These are phyloP conservation scores for Xylaria sp. DNA, from an alignment of 2,329 filamentous ascomycete genomes.

Conservation along the genomic window DNA sequence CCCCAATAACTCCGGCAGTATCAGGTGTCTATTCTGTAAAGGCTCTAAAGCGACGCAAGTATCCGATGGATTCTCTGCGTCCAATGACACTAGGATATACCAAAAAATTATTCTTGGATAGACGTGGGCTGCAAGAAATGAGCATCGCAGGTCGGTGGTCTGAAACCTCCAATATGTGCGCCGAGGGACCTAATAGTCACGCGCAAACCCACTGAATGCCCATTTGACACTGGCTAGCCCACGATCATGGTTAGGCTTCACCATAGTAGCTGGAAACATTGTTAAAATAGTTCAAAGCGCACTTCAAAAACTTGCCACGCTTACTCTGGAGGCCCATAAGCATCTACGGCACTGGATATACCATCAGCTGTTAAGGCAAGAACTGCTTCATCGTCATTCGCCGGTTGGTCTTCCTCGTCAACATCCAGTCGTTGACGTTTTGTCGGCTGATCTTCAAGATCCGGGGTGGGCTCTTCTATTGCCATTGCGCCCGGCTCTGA, in stretches of 20 bases:
- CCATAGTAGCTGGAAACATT: slow-evolving; percentile 44
- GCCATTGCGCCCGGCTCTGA: slow-evolving; percentile 40
- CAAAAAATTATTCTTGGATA: slow-evolving; percentile 21
- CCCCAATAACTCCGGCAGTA: slow-evolving; percentile 18
- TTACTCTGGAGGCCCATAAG: slow-evolving; percentile 46
- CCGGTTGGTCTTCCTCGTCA: slow-evolving; percentile 39
- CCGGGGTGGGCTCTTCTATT: slow-evolving; percentile 37
- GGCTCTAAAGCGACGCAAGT: slow-evolving; percentile 4
- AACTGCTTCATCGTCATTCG: slow-evolving; percentile 45
- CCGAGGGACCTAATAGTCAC: background rate
- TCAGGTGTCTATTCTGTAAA: slow-evolving; percentile 23
- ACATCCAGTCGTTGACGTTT: slow-evolving; percentile 48
- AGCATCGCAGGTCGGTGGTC: slow-evolving; percentile 17
- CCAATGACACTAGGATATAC: slow-evolving; percentile 17
- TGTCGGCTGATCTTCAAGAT: slow-evolving; percentile 45
- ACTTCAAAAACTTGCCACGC: slow-evolving; percentile 17
- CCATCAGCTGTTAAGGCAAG: slow-evolving; percentile 46
- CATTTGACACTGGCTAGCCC: slow-evolving; percentile 23
- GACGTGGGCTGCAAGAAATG: slow-evolving; percentile 30
- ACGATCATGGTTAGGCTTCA: slow-evolving; percentile 43
- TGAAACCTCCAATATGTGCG: slow-evolving; percentile 12
- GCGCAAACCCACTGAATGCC: slow-evolving; percentile 9
- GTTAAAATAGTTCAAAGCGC: slow-evolving; percentile 21
- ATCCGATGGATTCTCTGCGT: slow-evolving; percentile 1
- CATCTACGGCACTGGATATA: slow-evolving; percentile 40